Evolutionary conservation across 202 grass and related monocot species (phyloP).

Genomic region (Schoenoplectus triqueter): DNA sequence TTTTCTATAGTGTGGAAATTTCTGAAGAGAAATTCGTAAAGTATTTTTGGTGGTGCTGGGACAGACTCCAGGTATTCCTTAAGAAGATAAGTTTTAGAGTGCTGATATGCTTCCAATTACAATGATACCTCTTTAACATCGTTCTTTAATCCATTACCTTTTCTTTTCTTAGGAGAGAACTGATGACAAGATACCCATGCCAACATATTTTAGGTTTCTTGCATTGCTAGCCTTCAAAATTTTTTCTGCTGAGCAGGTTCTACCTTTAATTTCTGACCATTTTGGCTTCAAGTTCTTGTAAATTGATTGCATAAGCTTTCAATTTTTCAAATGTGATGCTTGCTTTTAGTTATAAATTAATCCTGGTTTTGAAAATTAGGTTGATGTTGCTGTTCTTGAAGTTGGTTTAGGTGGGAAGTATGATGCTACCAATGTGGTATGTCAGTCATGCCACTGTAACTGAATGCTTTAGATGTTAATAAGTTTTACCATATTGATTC

Average conservation of each 20-base stretch:
- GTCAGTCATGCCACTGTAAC: slow-evolving; percentile 18
- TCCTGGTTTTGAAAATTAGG: slow-evolving; percentile 52
- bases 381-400: slow-evolving; percentile 94
- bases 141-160: slow-evolving; percentile 9
- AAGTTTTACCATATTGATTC: not conserved
- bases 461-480: not conserved
- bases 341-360: not conserved
- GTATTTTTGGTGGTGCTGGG: slow-evolving; percentile 98
- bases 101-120: slow-evolving; percentile 6
- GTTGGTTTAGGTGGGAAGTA: slow-evolving; percentile 98
- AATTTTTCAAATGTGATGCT: slow-evolving; percentile 9
- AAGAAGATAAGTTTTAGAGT: slow-evolving; percentile 18
- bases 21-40: slow-evolving; percentile 83
- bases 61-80: slow-evolving; percentile 67
- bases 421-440: slow-evolving; percentile 94
- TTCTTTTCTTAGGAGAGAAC: slow-evolving; percentile 76
- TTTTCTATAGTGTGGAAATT: slow-evolving; percentile 68
- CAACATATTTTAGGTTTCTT: slow-evolving; percentile 91
- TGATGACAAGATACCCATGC: slow-evolving; percentile 89
- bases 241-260: slow-evolving; percentile 86
- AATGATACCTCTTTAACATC: not conserved
- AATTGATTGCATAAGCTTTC: slow-evolving; percentile 23
- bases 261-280: slow-evolving; percentile 16
- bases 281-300: not conserved
- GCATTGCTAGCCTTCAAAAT: slow-evolving; percentile 91